Conservation (phyloP, 225 moss, liverwort and hornwort genomes). For the Bryum argenteum region DNA sequence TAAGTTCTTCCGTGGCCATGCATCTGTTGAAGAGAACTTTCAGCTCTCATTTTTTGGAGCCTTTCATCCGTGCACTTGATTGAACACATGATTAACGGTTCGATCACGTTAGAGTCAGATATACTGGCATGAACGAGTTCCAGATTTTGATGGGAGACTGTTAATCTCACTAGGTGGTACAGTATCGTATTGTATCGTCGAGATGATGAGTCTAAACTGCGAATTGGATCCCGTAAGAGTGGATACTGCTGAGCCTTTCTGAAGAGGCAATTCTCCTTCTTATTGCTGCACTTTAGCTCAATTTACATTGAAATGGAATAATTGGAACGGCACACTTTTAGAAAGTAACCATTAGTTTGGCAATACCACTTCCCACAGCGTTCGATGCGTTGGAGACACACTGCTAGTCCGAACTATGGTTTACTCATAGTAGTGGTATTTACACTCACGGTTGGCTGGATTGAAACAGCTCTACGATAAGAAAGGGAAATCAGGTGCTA, state of each 20-base stretch:
- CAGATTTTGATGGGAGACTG: not conserved
- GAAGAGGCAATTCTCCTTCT: not conserved
- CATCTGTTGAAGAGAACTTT: not conserved
- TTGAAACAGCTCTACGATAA: slow-evolving; percentile 81
- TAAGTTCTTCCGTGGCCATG: slow-evolving; percentile 30
- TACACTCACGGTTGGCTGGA: slow-evolving; percentile 28
- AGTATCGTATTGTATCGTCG: not conserved
- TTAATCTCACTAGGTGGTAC: not conserved
- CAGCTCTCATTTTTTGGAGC: slow-evolving; percentile 10
- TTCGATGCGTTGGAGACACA: not conserved
- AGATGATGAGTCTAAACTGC: not conserved
- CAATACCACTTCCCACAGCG: not conserved
- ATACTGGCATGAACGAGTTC: not conserved
- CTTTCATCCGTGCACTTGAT: not conserved
- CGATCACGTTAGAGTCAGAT: not conserved
- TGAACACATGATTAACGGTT: not conserved
- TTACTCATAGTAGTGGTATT: slow-evolving; percentile 13
- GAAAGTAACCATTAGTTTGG: not conserved
- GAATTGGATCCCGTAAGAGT: not conserved
- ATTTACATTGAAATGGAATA: not conserved
- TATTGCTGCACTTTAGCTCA: not conserved
- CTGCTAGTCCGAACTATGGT: not conserved
- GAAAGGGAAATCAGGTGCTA: slow-evolving; percentile 53
- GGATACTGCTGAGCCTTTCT: not conserved
- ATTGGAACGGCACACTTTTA: not conserved